phyloP scores from a whole-genome alignment of 2,329 filamentous ascomycete species.

The Pseudogymnoascus pannorum region DNA sequence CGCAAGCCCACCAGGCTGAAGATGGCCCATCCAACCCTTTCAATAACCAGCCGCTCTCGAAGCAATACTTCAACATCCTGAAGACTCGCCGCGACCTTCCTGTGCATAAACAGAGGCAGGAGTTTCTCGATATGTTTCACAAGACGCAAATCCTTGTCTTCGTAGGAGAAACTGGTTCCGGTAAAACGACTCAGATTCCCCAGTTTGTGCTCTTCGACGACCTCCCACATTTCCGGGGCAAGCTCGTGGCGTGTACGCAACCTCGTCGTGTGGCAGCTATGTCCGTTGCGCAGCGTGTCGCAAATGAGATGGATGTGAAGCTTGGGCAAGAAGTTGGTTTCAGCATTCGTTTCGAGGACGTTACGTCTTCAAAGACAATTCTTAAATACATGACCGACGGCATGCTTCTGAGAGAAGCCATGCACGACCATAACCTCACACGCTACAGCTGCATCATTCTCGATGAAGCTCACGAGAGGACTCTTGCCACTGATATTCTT shows the following conservation, averaged over 20 bases:
- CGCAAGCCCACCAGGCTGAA: constrained; percentile 66
- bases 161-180: constrained; percentile 97
- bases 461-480: constrained; percentile 97
- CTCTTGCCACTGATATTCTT: constrained; percentile 90
- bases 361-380: constrained; percentile 78
- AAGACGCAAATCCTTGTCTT: constrained; percentile 94
- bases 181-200: constrained; percentile 98
- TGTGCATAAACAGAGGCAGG: constrained; percentile 86
- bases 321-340: constrained; percentile 95
- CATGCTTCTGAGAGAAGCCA: constrained; percentile 93
- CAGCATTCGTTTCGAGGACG: constrained; percentile 97
- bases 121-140: constrained; percentile 91
- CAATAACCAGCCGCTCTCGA: constrained; percentile 67
- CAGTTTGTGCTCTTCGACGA: constrained; percentile 98
- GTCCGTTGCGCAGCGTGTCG: constrained; percentile 97
- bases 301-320: constrained; percentile 89
- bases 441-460: constrained; percentile 98
- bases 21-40: constrained; percentile 80
- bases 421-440: constrained; percentile 86
- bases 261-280: constrained; percentile 96
- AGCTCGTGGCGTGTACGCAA: constrained; percentile 95
- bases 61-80: constrained; percentile 85
- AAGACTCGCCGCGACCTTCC: constrained; percentile 77
- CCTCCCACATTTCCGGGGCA: constrained; percentile 74
- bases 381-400: constrained; percentile 99